Percentiles rank a stretch among this genome's conserved stretches.
Evolutionary conservation across 805 yeast species (phyloP).

Genomic region (Ogataea haglerorum): DNA sequence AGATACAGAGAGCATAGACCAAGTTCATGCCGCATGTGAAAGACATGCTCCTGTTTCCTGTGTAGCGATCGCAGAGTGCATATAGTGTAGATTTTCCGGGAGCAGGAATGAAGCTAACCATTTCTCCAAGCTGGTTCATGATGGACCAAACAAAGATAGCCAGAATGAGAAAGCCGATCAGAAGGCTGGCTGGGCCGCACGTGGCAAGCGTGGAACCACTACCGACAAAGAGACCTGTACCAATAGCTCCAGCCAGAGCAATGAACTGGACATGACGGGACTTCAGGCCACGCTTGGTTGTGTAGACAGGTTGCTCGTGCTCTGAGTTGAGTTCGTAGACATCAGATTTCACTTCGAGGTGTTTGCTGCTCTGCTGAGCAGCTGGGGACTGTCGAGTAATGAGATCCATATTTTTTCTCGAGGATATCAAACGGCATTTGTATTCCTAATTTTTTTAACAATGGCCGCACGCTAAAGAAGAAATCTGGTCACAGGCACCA

Average conservation of each 20-base stretch:
- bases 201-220: slow-evolving; percentile 38
- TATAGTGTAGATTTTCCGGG: slow-evolving; percentile 45
- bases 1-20: slow-evolving; percentile 30
- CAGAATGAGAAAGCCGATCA: slow-evolving; percentile 60
- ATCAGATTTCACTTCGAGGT: not conserved
- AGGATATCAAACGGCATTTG: slow-evolving; percentile 2
- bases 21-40: slow-evolving; percentile 39
- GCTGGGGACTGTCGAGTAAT: not conserved
- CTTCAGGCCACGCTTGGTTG: slow-evolving; percentile 41
- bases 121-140: slow-evolving; percentile 62
- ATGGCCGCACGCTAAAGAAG: slow-evolving; percentile 1
- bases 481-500: not conserved
- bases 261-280: slow-evolving; percentile 57
- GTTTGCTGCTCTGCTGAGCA: not conserved
- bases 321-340: slow-evolving; percentile 9
- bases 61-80: slow-evolving; percentile 29
- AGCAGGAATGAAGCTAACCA: slow-evolving; percentile 58
- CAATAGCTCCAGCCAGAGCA: slow-evolving; percentile 70
- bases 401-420: not conserved
- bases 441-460: not conserved
- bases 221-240: slow-evolving; percentile 57
- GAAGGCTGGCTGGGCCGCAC: slow-evolving; percentile 36
- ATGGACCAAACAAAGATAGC: slow-evolving; percentile 63
- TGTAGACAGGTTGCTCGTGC: slow-evolving; percentile 1
- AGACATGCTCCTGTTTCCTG: slow-evolving; percentile 26